These are phyloP conservation scores for Russula dissimulans DNA, from an alignment of 768 basidiomycete genomes.

Conservation along the genomic window DNA sequence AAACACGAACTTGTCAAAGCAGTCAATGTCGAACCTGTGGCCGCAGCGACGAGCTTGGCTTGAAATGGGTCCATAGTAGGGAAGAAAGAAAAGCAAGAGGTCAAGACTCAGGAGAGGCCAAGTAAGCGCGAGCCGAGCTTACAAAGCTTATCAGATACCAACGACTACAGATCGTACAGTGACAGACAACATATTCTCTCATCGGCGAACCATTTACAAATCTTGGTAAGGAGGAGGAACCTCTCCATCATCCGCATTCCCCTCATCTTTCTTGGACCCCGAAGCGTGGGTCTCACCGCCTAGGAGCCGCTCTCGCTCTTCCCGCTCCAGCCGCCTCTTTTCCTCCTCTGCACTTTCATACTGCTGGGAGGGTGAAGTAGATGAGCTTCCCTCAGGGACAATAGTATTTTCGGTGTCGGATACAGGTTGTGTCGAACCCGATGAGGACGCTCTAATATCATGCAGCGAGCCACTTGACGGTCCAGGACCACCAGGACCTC, in stretches of 20 bases:
- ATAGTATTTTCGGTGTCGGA: background rate
- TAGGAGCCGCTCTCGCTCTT: constrained; percentile 42
- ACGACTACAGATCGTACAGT: no score
- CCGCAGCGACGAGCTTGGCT: constrained; percentile 74
- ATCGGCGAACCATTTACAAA: no score
- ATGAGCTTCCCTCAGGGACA: constrained; percentile 22
- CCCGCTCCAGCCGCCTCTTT: constrained; percentile 49
- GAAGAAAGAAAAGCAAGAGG: background rate
- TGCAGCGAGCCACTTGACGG: constrained; percentile 56
- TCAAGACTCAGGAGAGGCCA: background rate
- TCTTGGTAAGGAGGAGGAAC: constrained; percentile 38
- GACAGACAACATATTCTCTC: no score
- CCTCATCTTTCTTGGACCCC: background rate
- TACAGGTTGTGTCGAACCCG: background rate
- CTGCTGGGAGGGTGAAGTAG: constrained; percentile 8
- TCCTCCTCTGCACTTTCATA: constrained; percentile 52
- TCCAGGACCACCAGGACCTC: constrained; percentile 51
- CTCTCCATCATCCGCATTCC: constrained; percentile 26
- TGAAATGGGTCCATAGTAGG: constrained; percentile 56
- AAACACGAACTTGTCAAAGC: constrained; percentile 63
- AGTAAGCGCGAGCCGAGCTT: background rate
- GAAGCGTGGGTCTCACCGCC: constrained; percentile 18
- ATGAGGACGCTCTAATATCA: constrained; percentile 28
- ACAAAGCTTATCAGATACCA: background rate
- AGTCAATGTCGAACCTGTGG: constrained; percentile 71